Evolutionary conservation across 257 asterid genomes (phyloP).

Genomic region (Verbascum thapsus): DNA sequence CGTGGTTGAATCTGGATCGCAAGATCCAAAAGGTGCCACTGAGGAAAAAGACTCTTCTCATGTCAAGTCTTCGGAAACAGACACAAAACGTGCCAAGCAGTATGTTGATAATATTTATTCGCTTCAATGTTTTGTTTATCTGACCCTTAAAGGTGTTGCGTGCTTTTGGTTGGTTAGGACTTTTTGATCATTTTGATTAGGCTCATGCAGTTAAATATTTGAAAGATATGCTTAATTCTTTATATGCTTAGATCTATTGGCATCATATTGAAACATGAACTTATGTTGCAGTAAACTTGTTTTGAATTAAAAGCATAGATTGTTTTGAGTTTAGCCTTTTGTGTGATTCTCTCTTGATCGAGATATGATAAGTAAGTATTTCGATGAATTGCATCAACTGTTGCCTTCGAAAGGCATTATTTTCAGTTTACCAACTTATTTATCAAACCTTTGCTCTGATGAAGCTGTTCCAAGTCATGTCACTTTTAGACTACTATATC

Average conservation of each 20-base stretch:
- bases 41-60: slow-evolving; percentile 57
- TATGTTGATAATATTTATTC: slow-evolving; percentile 35
- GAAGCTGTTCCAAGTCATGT: no score
- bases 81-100: slow-evolving; percentile 79
- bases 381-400: no score
- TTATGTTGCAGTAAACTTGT: neutral
- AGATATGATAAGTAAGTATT: no score
- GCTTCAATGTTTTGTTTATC: neutral
- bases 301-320: neutral
- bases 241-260: neutral
- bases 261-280: neutral
- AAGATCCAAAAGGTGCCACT: slow-evolving; percentile 43
- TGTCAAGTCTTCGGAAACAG: slow-evolving; percentile 58
- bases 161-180: neutral
- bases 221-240: neutral
- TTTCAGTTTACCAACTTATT: no score
- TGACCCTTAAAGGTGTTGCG: neutral
- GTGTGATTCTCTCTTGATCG: neutral
- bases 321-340: neutral
- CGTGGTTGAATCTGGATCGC: slow-evolving; percentile 41
- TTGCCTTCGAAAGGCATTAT: no score
- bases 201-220: neutral
- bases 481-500: neutral
- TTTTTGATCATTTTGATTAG: neutral
- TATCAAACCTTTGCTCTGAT: no score